These are phyloP conservation scores for Wickerhamomyces sp. DNA, from an alignment of 1,139 yeast genomes.

Conservation along the genomic window DNA sequence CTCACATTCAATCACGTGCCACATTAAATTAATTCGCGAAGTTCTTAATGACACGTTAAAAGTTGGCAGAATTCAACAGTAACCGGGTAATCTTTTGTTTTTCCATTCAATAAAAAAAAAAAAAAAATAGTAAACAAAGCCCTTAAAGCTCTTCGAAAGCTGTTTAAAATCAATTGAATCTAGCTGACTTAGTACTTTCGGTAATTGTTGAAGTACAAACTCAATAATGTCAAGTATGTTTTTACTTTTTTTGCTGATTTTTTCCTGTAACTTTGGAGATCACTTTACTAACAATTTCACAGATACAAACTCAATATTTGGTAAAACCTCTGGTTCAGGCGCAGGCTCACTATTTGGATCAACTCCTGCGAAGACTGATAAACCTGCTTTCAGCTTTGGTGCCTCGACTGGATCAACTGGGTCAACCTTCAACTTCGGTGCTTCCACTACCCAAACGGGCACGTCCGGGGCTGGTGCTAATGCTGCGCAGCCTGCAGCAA, in stretches of 20 bases:
- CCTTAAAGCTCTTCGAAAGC: too few species aligned
- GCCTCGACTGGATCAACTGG: slow-evolving; percentile 6
- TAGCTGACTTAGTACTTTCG: too few species aligned
- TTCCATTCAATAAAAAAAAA: too few species aligned
- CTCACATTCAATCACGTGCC: too few species aligned
- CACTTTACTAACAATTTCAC: background rate
- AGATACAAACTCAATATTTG: slow-evolving; percentile 15
- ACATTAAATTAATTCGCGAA: too few species aligned
- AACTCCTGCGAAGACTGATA: slow-evolving; percentile 21
- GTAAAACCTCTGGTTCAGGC: slow-evolving; percentile 15
- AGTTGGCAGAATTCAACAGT: too few species aligned
- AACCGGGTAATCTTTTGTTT: too few species aligned
- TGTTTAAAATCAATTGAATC: too few species aligned
- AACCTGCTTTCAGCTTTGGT: slow-evolving; percentile 27
- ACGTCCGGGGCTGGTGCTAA: slow-evolving; percentile 26
- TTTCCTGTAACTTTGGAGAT: too few species aligned
- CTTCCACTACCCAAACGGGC: slow-evolving; percentile 12
- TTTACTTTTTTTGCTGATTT: slow-evolving; percentile 28
- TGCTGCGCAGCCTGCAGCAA: slow-evolving; percentile 16
- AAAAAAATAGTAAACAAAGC: too few species aligned
- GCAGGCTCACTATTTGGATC: slow-evolving; percentile 23
- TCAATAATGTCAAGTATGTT: background rate
- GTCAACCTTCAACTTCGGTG: slow-evolving; percentile 7
- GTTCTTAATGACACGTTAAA: too few species aligned
- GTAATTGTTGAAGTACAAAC: too few species aligned